Evolutionary conservation across 345 rosid genomes (phyloP), one percentile per base, ranked within the genome.

Genomic region (Microcos paniculata): DNA sequence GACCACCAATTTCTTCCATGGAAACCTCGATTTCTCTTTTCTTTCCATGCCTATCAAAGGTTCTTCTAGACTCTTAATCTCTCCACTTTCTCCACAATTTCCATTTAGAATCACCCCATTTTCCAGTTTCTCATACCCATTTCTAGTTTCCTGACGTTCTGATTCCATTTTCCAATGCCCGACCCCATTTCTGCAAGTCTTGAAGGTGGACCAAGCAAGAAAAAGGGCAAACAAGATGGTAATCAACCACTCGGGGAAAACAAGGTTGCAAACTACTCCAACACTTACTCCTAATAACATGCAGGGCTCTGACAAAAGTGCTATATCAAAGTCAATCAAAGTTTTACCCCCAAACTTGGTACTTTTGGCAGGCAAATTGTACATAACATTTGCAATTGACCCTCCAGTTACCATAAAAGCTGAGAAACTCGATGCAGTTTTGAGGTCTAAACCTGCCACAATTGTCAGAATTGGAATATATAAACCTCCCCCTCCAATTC

Each of bases 391-490:
- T 0, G 96, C 98, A 23, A 86, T 51, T 0, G 99, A 93, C 7
- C 99, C 97, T 26, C 96, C 98, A 0, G 98, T 87, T 58, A 95
- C 98, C 99, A 93, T 93, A 77, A 95, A 91, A 79, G 94, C 96
- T 46, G 99, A 93, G 85, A 90, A 91, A 72, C 86, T 70, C 0
- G 97, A 85, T 10, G 99, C 99, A 19, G 90, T 84, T 84, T 87
- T 91, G 70, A 95, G 91, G 84, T 93, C 93, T 13, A 93, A 43
- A 30, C 94, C 90, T 61, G 91, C 91, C 6, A 89, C 80, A 33
- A 93, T 80, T 14, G 87, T 90, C 74, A 95, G 78, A 49, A 95
- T 85, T 1, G 99, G 99, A 42, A 93, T 89, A 73, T 82, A 95
- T 38, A 95, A 75, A 8, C 98, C 99, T 23, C 98, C 99, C 8